Conservation (phyloP, 768 basidiomycete species). For the Suillus brevipes region DNA sequence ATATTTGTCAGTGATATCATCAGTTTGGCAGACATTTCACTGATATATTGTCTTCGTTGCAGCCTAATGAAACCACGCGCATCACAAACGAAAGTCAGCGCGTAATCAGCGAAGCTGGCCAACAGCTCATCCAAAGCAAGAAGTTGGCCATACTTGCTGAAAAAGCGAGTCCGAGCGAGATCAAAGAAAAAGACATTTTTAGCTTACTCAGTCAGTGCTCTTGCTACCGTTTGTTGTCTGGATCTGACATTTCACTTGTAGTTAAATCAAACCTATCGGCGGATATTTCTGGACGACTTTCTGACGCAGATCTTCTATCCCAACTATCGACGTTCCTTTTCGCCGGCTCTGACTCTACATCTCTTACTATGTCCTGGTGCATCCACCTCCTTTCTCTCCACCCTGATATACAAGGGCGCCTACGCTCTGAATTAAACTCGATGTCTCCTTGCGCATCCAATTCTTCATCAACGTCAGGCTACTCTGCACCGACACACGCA, state of each 20-base stretch:
- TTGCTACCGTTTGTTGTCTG: background rate
- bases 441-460: constrained; percentile 18
- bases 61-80: constrained; percentile 45
- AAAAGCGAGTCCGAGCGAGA: constrained; percentile 30
- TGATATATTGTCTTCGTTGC: constrained; percentile 5
- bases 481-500: constrained; percentile 26
- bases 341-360: constrained; percentile 62
- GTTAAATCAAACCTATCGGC: constrained; percentile 61
- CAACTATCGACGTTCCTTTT: constrained; percentile 68
- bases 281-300: constrained; percentile 45
- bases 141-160: constrained; percentile 39
- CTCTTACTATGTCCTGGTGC: constrained; percentile 58
- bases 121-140: constrained; percentile 44
- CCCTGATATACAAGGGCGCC: constrained; percentile 52
- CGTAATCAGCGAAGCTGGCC: constrained; percentile 43
- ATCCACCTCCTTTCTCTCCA: constrained; percentile 55
- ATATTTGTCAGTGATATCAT: constrained; percentile 40
- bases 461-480: constrained; percentile 14
- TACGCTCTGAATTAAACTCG: constrained; percentile 50
- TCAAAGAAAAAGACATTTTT: constrained; percentile 47
- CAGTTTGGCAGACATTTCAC: background rate
- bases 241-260: constrained; percentile 25
- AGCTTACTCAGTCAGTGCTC: constrained; percentile 45
- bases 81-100: constrained; percentile 39
- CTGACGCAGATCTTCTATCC: constrained; percentile 62